Conservation (phyloP, 805 yeast genomes). For the Candida rishiriensis region DNA sequence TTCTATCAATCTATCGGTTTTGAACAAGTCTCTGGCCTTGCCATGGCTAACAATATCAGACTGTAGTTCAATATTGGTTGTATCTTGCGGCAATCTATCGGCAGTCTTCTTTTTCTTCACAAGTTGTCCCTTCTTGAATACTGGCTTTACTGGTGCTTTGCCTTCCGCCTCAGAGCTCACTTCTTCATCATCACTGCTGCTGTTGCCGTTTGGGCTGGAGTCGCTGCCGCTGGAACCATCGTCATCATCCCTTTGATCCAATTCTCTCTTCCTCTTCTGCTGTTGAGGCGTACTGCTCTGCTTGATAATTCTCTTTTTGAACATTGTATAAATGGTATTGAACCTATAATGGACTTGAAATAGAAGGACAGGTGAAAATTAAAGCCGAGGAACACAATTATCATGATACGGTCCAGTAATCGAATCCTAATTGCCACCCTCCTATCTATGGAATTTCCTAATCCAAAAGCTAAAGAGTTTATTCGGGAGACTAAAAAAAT, state of each 20-base stretch:
- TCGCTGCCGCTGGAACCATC: constrained; percentile 1
- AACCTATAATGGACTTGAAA: no score
- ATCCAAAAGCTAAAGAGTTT: not conserved
- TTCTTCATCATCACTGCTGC: not conserved
- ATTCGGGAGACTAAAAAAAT: no score
- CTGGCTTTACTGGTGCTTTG: not conserved
- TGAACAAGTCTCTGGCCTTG: not conserved
- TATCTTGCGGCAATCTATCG: not conserved
- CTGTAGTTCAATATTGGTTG: no score
- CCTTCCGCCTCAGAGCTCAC: not conserved
- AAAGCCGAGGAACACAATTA: no score
- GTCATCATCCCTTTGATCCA: not conserved
- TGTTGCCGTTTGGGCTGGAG: not conserved
- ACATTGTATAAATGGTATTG: constrained; percentile 26
- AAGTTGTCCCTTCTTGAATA: not conserved
- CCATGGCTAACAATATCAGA: not conserved
- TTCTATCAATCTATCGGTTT: not conserved
- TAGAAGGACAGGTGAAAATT: no score
- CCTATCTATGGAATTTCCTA: constrained; percentile 13
- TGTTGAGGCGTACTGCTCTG: not conserved
- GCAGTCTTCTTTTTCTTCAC: not conserved
- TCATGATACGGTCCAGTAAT: no score
- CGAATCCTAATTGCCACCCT: not conserved
- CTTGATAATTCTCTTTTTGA: constrained; percentile 33
- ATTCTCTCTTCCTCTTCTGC: constrained; percentile 7